phyloP scores from a whole-genome alignment of 169 alveolate species.

The Neospora caninum region DNA sequence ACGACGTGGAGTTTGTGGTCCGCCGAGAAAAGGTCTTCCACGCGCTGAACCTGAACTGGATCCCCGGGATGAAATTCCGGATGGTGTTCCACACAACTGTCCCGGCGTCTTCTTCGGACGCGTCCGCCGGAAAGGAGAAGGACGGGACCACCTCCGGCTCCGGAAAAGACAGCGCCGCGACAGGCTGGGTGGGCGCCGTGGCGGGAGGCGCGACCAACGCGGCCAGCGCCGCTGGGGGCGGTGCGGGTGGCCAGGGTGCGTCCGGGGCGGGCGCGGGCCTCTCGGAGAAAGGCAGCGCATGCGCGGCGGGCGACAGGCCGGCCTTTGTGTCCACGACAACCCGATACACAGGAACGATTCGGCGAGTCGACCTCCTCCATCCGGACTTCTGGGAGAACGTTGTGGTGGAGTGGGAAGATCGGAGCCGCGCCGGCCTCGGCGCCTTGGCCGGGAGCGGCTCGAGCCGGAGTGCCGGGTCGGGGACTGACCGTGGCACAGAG shows the following conservation, averaged over 20 bases:
- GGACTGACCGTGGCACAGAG: not conserved
- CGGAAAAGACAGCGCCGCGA: not conserved
- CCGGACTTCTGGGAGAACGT: constrained; percentile 61
- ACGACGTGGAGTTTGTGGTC: constrained; percentile 14
- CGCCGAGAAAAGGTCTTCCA: constrained; percentile 18
- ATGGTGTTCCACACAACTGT: constrained; percentile 40
- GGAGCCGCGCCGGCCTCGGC: constrained; percentile 23
- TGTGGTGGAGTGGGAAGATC: constrained; percentile 61
- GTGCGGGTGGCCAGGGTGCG: not conserved
- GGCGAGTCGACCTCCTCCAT: constrained; percentile 25
- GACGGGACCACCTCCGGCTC: not conserved
- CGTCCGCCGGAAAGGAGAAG: not conserved
- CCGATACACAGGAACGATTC: constrained; percentile 52
- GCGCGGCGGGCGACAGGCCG: not conserved
- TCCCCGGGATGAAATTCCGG: constrained; percentile 48
- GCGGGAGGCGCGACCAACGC: not conserved
- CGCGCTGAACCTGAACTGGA: constrained; percentile 44
- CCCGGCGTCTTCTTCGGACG: not conserved
- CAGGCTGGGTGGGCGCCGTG: not conserved
- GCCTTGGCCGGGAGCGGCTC: constrained; percentile 31
- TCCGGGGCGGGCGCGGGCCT: not conserved
- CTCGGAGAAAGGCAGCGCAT: not conserved
- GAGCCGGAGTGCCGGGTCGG: not conserved
- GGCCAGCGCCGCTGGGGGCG: not conserved
- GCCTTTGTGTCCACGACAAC: constrained; percentile 29